Base-by-base conservation (phyloP, 257 asterid species). In the Forsythia suspensa region DNA sequence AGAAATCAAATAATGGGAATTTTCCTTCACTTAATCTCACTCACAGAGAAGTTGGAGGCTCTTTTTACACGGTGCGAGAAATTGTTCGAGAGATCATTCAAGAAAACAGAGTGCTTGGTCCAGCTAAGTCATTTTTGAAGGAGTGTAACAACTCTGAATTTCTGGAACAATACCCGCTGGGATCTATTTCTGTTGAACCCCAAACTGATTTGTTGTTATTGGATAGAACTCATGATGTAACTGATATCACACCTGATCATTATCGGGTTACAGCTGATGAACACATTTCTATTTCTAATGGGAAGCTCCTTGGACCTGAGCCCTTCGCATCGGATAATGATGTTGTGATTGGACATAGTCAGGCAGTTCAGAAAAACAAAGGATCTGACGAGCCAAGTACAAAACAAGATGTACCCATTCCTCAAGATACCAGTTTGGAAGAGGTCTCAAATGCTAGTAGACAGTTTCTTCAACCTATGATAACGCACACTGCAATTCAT, bases 1-100 rank as follows among this genome's bases (percentile, higher is more conserved):
- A 92, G 87, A 85, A 69, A 46, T 84, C 88, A 36, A 91, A 92
- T 73, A 52, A 84, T 59, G 97, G 97, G 24, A 89, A 76, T 80
- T 94, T 94, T 24, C 98, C 98, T 2, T 92, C 96, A 18, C 91
- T 94, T 84, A 94, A 87, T 85, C 90, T 94, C 81, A 82, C 98
- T 55, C 98, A 94, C 88, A 92, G 91, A 80, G 97, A 94, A 90
- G 98, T 94, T 78, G 98, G 97, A 71, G 97, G 98, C 76, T 94
- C 98, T 41, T 94, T 91, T 88, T 94, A 94, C 82, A 92, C 89
- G 3, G 97, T 94, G 36, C 87, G 98, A 70, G 97, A 94, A 85
- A 85, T 91, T 80, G 96, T 94, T 77, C 83, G 98, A 63, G 98
- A 94, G 83, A 87, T 94, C 44, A 94, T 94, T 84, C 98, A 94